Base-by-base conservation (phyloP, 495 filamentous ascomycete species). In the Beverwykella pulmonaria region DNA sequence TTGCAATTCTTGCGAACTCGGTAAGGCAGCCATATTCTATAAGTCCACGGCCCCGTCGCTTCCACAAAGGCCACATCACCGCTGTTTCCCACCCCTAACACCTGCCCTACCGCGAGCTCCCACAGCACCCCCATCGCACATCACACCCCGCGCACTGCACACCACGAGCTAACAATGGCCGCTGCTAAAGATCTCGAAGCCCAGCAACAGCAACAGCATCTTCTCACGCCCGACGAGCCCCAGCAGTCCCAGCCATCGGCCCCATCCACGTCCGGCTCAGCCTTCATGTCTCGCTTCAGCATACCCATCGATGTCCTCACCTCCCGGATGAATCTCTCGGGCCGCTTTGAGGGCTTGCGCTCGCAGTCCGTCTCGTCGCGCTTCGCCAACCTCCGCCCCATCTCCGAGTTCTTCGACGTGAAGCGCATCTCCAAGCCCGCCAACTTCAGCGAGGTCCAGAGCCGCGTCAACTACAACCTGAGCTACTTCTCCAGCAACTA, bases 401-500 rank as follows among this genome's bases (percentile, higher is more conserved):
- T 98, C 71, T 88, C 89, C 66, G 94, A 98, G 77, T 98, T 98
- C 79, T 82, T 98, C 74, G 93, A 98, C 77, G 71, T 97, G 77
- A 98, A 97, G 84, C 90, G 93, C 30, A 69, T 98, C 12, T 97
- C 91, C 50, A 98, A 97, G 80, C 95, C 94, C 4, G 84, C 82
- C 69, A 93, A 93, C 78, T 97, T 98, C 70, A 85, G 79, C 70
- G 94, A 98, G 74, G 85, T 90, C 59, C 94, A 98, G 78, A 93
- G 90, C 78, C 87, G 94, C 59, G 88, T 96, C 76, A 96, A 96
- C 81, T 98, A 97, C 88, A 98, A 98, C 76, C 81, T 98, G 58
- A 85, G 88, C 75, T 89, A 97, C 82, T 98, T 97, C 83, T 93
- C 92, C 59, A 97, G 92, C 89, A 98, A 98, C 81, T 98, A 98